Base-by-base conservation (phyloP, 768 basidiomycete species). In the Naganishia randhawae region DNA sequence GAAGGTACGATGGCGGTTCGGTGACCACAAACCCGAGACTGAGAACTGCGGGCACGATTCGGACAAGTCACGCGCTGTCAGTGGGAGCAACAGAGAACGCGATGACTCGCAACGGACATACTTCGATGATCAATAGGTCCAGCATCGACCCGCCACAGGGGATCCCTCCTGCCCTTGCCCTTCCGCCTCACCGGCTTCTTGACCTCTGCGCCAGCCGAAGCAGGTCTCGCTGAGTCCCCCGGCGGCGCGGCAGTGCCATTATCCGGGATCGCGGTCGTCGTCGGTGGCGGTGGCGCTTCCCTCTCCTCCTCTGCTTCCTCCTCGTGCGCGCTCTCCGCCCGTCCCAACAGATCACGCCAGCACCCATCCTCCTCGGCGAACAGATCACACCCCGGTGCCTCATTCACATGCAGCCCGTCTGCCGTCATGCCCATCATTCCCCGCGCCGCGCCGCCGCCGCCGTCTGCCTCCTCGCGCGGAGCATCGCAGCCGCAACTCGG, bases 111-210 rank as follows among this genome's bases (percentile, higher is more conserved):
- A 22, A 17, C 14, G n/a, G 33, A 70, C 76, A 66, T 57, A 78
- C 78, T 73, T 66, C 78, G 66, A 73, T 79, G 78, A 14, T 73
- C 68, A 57, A 79, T 75, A 3, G 78, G 77, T 5, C 78, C 78
- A n/a, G 74, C 77, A 37, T 69, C 71, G 10, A 79, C 78, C 11
- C 71, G 71, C 78, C 78, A 70, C 22, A 19, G 29, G 32, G 41
- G 32, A 7, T 61, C 55, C 45, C 25, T 33, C 37, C 45, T 63
- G 16, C 48, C 39, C 31, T 13, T 42, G n/a, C 19, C 51, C 25
- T 35, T 32, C 33, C 37, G 41, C 25, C 39, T 61, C 39, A 19
- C 22, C 19, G 51, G 27, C 51, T 53, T 53, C 13, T 53, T 31
- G 10, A n/a, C 50, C 50, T 50, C 50, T 16, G 8, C 50, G 19